Percentiles rank a stretch among this genome's conserved stretches.
These are phyloP conservation scores for Aureobasidium melanogenum DNA, from an alignment of 2,329 filamentous ascomycete genomes.

Conservation along the genomic window DNA sequence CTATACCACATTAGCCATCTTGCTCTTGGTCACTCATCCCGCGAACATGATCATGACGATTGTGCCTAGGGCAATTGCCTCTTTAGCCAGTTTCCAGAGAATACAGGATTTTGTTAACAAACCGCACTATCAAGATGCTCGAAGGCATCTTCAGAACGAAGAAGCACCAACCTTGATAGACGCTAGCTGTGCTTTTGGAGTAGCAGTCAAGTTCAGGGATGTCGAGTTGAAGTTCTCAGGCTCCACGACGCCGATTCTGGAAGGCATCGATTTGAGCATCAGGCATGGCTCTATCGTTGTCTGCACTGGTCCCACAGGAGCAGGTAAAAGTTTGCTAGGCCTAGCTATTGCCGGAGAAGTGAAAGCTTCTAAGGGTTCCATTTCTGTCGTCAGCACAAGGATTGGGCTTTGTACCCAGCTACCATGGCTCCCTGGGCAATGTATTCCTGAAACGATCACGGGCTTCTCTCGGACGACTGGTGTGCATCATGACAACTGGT, in stretches of 20 bases:
- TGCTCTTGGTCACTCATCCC: constrained; percentile 10
- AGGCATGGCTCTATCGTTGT: constrained; percentile 37
- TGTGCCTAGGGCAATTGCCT: neutral
- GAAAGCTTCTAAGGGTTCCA: neutral
- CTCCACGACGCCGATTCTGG: neutral
- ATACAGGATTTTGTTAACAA: constrained; percentile 36
- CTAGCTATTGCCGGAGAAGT: constrained; percentile 26
- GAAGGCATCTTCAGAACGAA: constrained; percentile 23
- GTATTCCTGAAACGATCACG: constrained; percentile 66
- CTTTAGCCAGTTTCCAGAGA: constrained; percentile 35
- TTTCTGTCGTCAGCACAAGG: neutral
- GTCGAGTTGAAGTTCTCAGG: neutral
- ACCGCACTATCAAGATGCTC: neutral
- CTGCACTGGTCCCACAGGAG: constrained; percentile 42
- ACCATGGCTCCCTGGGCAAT: constrained; percentile 71
- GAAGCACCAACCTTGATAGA: neutral
- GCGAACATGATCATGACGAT: constrained; percentile 13
- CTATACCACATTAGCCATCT: constrained; percentile 6
- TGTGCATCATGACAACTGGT: constrained; percentile 25
- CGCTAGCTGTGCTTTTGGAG: no score
- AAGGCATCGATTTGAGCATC: constrained; percentile 30
- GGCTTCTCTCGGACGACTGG: constrained; percentile 45
- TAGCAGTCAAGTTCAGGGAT: neutral
- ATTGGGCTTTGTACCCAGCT: constrained; percentile 15
- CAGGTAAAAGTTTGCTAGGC: constrained; percentile 43